These are phyloP conservation scores for Leptographium procerum DNA, from an alignment of 2,329 filamentous ascomycete species.

Conservation along the genomic window DNA sequence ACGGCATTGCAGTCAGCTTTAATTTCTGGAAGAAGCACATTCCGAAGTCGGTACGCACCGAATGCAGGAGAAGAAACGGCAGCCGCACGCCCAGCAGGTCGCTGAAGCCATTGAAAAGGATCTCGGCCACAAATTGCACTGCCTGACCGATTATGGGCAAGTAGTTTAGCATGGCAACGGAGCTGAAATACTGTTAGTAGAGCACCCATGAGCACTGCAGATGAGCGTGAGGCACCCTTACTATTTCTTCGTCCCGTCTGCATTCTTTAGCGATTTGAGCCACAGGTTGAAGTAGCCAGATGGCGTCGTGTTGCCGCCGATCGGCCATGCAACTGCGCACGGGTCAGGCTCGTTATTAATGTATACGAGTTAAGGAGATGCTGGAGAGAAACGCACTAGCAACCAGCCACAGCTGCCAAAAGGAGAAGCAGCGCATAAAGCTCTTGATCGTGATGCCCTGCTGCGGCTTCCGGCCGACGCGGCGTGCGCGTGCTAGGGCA, in stretches of 20 bases:
- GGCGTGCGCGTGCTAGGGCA: slow-evolving; percentile 1
- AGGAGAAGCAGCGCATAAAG: slow-evolving; percentile 2
- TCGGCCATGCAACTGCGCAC: slow-evolving; percentile 2
- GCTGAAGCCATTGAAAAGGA: slow-evolving; percentile 4
- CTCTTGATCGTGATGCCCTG: slow-evolving; percentile 4
- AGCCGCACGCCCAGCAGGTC: slow-evolving; percentile 3
- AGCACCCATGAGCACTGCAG: too few relatives aligned
- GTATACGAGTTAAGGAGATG: too few relatives aligned
- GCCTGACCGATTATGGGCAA: slow-evolving; percentile 7
- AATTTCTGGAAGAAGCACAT: too few relatives aligned
- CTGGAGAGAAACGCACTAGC: too few relatives aligned
- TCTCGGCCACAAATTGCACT: slow-evolving; percentile 4
- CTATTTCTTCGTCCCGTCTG: slow-evolving; percentile 5
- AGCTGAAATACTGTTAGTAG: slow-evolving; percentile 1
- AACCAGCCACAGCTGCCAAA: slow-evolving; percentile 8
- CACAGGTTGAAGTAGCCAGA: slow-evolving; percentile 7
- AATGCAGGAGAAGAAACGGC: slow-evolving; percentile 3
- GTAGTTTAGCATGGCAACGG: slow-evolving; percentile 7
- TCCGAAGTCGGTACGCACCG: background rate
- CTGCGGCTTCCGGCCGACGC: slow-evolving; percentile 2
- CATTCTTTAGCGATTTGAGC: slow-evolving; percentile 6
- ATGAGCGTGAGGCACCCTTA: too few relatives aligned
- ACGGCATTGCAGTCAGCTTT: background rate
- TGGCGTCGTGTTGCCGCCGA: slow-evolving; percentile 3
- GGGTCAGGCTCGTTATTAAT: background rate